Evolutionary conservation across 2,329 filamentous ascomycete genomes (phyloP).

Genomic region (Colletotrichum coccodes): DNA sequence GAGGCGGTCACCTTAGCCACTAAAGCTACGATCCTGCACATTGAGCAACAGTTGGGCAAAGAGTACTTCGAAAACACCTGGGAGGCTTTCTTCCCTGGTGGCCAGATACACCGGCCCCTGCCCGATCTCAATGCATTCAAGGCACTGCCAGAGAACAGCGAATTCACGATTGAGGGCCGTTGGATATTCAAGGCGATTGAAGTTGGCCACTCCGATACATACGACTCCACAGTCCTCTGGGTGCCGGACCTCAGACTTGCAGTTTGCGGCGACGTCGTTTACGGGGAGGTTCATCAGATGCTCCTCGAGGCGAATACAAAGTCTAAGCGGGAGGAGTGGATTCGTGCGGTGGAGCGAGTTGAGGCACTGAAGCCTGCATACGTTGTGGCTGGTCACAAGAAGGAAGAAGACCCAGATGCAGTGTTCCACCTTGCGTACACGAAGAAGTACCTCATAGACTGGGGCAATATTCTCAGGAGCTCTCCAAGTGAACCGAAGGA

Average conservation of each 20-base stretch:
- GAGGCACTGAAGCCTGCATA: slow-evolving; percentile 41
- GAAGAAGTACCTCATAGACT: slow-evolving; percentile 40
- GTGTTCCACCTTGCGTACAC: slow-evolving; percentile 38
- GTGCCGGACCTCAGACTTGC: slow-evolving; percentile 46
- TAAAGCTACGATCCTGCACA: background rate
- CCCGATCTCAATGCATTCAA: background rate
- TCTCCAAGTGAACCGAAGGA: slow-evolving; percentile 20
- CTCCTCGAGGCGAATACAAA: slow-evolving; percentile 46
- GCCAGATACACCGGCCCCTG: background rate
- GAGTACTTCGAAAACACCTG: background rate
- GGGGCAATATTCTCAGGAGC: background rate
- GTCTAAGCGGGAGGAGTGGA: slow-evolving; percentile 44
- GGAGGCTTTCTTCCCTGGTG: background rate
- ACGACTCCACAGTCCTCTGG: slow-evolving; percentile 45
- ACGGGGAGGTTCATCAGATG: slow-evolving; percentile 48
- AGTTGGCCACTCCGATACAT: background rate
- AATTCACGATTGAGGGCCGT: background rate
- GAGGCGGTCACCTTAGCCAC: slow-evolving; percentile 1
- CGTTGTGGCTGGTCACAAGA: slow-evolving; percentile 45
- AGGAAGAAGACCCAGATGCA: slow-evolving; percentile 39
- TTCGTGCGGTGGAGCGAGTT: slow-evolving; percentile 43
- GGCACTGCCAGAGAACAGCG: background rate
- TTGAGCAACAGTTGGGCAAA: background rate
- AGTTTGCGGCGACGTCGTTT: slow-evolving; percentile 50
- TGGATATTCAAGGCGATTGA: background rate